Evolutionary conservation across 352 stramenopile species (phyloP).

Genomic region (Globisporangium splendens): DNA sequence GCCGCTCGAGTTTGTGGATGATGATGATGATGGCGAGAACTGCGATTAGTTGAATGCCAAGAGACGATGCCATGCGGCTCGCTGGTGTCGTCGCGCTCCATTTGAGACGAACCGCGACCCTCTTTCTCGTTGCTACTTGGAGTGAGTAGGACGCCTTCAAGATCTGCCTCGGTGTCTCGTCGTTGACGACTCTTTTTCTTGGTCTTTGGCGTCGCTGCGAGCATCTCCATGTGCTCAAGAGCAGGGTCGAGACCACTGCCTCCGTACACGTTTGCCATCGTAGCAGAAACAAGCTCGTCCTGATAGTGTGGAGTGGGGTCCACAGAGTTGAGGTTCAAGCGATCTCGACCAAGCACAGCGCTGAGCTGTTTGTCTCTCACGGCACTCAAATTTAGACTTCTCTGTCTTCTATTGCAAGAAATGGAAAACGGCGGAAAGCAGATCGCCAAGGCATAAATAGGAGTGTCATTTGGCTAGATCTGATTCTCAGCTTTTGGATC

Average conservation of each 20-base stretch:
- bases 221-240: not conserved
- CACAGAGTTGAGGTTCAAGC: too few relatives aligned
- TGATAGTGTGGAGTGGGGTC: too few relatives aligned
- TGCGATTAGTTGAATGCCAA: not conserved
- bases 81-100: not conserved
- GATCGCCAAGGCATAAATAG: not conserved
- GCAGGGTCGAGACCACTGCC: not conserved
- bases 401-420: too few relatives aligned
- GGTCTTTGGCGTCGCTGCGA: not conserved
- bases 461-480: too few relatives aligned
- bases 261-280: too few relatives aligned
- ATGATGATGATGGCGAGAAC: not conserved
- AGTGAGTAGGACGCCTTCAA: too few relatives aligned
- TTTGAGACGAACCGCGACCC: not conserved
- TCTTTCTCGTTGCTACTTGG: not conserved
- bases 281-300: not conserved
- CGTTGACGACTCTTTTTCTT: conserved; percentile 24
- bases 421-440: too few relatives aligned
- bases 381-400: too few relatives aligned
- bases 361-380: too few relatives aligned
- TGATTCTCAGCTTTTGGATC: too few relatives aligned
- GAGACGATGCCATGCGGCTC: not conserved
- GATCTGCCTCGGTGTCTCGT: not conserved
- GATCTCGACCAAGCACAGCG: too few relatives aligned
- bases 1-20: not conserved